phyloP scores from a whole-genome alignment of 1,284 basidiomycete species.

The Melanopsichium pennsylvanicum region DNA sequence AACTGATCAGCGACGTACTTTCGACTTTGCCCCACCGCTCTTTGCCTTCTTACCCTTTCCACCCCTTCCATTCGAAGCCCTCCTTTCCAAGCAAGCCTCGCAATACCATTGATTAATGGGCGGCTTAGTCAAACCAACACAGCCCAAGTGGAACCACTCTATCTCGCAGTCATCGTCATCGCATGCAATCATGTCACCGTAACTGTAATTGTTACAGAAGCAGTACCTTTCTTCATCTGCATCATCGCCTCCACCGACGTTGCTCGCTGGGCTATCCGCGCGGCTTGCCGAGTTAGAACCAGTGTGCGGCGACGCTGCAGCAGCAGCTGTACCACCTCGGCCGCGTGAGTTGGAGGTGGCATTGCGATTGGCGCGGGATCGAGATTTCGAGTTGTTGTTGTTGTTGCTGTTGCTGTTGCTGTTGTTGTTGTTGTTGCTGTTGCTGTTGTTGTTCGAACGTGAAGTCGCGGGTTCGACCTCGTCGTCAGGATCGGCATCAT shows the following conservation, averaged over 20 bases:
- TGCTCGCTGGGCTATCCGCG: constrained; percentile 24
- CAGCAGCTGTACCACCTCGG: constrained; percentile 19
- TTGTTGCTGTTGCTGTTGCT: too few relatives aligned
- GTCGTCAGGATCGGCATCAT: constrained; percentile 35
- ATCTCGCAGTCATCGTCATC: constrained; percentile 85
- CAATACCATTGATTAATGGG: constrained; percentile 80
- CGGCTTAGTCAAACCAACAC: constrained; percentile 73
- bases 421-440: too few relatives aligned
- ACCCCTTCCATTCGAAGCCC: constrained; percentile 32
- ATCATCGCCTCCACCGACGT: constrained; percentile 44
- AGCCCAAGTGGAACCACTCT: constrained; percentile 89
- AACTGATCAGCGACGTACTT: constrained; percentile 40
- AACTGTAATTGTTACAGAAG: constrained; percentile 83
- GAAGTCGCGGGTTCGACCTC: constrained; percentile 17
- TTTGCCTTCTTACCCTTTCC: constrained; percentile 38
- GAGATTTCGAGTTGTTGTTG: constrained; percentile 15
- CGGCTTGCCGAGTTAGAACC: constrained; percentile 28
- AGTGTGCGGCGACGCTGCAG: constrained; percentile 27
- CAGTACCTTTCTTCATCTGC: constrained; percentile 79
- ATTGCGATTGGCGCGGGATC: constrained; percentile 16
- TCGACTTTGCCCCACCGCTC: constrained; percentile 19
- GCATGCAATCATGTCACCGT: constrained; percentile 97
- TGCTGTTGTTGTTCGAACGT: too few relatives aligned
- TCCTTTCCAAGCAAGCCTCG: constrained; percentile 61
- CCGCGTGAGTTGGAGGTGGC: constrained; percentile 11